Evolutionary conservation across 2,329 filamentous ascomycete species (phyloP).

Genomic region (Didymella sp.): DNA sequence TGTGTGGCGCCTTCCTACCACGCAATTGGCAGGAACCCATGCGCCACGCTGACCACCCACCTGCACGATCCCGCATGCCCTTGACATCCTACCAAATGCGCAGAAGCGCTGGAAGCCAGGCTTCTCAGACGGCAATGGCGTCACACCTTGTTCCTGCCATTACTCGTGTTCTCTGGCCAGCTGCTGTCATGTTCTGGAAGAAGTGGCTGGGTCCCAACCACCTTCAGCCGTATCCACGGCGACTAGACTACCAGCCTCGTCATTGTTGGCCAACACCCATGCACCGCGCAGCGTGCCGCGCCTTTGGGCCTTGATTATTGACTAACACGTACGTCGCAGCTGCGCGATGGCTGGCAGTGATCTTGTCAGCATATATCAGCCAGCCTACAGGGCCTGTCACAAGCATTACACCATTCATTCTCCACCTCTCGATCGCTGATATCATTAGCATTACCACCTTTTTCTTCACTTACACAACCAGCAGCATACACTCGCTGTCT

Average conservation of each 20-base stretch:
- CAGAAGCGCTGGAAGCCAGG: background rate
- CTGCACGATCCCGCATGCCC: background rate
- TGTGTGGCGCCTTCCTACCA: constrained; percentile 1
- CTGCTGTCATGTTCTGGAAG: constrained; percentile 15
- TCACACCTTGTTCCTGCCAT: constrained; percentile 6
- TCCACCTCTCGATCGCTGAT: constrained; percentile 19
- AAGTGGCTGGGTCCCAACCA: constrained; percentile 43
- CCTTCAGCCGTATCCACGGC: too few relatives aligned
- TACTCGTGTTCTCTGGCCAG: constrained; percentile 19
- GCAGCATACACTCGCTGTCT: constrained; percentile 16
- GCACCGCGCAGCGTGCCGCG: constrained; percentile 37
- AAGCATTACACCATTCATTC: constrained; percentile 33
- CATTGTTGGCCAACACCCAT: constrained; percentile 37
- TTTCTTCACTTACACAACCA: constrained; percentile 13
- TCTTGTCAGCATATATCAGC: constrained; percentile 39
- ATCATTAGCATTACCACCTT: background rate
- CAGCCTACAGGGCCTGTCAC: constrained; percentile 21
- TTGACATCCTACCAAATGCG: constrained; percentile 3
- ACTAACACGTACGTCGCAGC: constrained; percentile 36
- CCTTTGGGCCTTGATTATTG: constrained; percentile 24
- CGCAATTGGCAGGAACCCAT: background rate
- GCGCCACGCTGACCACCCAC: background rate
- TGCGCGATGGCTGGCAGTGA: constrained; percentile 45
- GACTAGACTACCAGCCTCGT: constrained; percentile 47
- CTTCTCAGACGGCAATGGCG: constrained; percentile 5